phyloP scores from a whole-genome alignment of 768 basidiomycete species.

The Auricularia sp. region DNA sequence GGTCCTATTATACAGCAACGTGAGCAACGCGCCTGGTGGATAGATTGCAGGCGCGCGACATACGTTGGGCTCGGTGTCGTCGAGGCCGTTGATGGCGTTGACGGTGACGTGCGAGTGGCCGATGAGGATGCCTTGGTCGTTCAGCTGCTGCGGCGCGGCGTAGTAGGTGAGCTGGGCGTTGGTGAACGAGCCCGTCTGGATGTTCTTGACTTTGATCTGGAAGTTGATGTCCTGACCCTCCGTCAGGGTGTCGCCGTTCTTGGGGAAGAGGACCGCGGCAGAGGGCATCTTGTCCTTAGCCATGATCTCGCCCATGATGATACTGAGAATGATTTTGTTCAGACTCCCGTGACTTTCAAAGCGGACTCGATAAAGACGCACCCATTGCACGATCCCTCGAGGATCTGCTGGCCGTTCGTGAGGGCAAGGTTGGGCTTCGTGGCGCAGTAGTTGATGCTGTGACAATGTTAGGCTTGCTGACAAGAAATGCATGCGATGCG shows the following conservation, averaged over 20 bases:
- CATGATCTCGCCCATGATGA: constrained; percentile 47
- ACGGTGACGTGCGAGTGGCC: constrained; percentile 54
- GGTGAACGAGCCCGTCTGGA: constrained; percentile 47
- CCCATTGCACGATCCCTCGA: constrained; percentile 47
- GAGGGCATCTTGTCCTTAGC: constrained; percentile 38
- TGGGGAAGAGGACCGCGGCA: constrained; percentile 37
- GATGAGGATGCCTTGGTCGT: constrained; percentile 40
- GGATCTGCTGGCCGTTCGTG: constrained; percentile 46
- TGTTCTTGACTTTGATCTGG: constrained; percentile 34
- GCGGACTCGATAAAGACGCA: constrained; percentile 7
- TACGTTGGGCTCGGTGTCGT: background rate
- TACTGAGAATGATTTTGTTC: constrained; percentile 14
- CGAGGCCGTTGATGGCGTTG: constrained; percentile 20
- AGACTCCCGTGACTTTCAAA: too few relatives aligned
- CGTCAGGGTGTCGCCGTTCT: constrained; percentile 29
- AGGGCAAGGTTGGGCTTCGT: constrained; percentile 35
- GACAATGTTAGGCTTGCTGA: constrained; percentile 8
- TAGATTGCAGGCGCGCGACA: too few relatives aligned
- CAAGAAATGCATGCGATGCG: too few relatives aligned
- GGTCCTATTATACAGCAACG: constrained; percentile 23
- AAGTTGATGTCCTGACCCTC: constrained; percentile 45
- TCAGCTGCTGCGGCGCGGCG: constrained; percentile 46
- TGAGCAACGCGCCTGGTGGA: constrained; percentile 12
- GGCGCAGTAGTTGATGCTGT: constrained; percentile 41
- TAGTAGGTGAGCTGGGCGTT: constrained; percentile 47